Percentiles rank a stretch among this genome's conserved stretches.
phyloP scores from a whole-genome alignment of 306 rosid genomes.

The Macrotyloma uniflorum region DNA sequence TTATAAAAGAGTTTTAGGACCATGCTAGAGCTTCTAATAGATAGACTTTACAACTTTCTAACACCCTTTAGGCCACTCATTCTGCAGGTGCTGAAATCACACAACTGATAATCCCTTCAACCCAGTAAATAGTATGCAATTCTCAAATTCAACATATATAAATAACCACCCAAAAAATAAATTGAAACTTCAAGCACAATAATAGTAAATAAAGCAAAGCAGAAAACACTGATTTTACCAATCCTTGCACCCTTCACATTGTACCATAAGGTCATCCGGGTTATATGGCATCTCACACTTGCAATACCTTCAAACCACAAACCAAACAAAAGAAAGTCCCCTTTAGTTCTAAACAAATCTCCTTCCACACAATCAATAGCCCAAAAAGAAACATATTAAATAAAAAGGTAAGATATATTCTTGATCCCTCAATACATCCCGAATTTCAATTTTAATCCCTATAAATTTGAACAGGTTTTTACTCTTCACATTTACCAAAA shows the following conservation, averaged over 20 bases:
- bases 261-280: constrained; percentile 88
- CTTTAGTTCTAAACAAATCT: constrained; percentile 6
- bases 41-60: background rate
- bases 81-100: constrained; percentile 7
- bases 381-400: background rate
- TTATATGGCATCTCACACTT: constrained; percentile 90
- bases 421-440: background rate
- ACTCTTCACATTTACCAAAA: background rate
- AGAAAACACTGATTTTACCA: constrained; percentile 53
- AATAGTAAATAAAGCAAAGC: constrained; percentile 4
- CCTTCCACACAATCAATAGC: background rate
- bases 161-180: background rate
- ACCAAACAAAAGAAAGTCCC: background rate
- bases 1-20: background rate
- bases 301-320: constrained; percentile 66
- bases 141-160: background rate
- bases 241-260: constrained; percentile 86
- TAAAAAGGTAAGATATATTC: background rate
- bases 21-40: background rate
- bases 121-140: background rate
- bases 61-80: background rate
- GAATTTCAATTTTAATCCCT: background rate
- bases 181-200: background rate
- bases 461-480: background rate
- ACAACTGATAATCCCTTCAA: background rate